These are phyloP conservation scores for Phytophthora palmivora DNA, from an alignment of 352 stramenopile species.

Conservation along the genomic window DNA sequence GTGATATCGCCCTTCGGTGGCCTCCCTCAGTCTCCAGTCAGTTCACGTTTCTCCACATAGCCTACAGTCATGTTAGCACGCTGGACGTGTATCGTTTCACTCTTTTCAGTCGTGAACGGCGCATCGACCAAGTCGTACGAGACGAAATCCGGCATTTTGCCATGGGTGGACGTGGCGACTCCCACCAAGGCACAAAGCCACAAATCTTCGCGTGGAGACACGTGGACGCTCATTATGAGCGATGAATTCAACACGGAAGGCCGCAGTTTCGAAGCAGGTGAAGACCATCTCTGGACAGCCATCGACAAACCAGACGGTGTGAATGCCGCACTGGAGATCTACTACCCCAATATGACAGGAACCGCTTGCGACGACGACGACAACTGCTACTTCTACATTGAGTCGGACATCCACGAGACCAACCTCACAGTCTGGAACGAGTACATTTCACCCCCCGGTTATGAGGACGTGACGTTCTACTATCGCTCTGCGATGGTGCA, in stretches of 20 bases:
- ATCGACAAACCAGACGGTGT: too few species aligned
- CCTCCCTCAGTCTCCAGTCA: conserved; percentile 15
- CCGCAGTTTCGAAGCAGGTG: too few species aligned
- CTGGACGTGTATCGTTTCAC: conserved; percentile 9
- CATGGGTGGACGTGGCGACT: conserved; percentile 72
- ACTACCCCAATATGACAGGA: conserved; percentile 68
- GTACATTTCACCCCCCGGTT: too few species aligned
- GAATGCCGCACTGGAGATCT: conserved; percentile 70
- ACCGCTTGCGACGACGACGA: conserved; percentile 60
- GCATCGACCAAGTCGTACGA: conserved; percentile 29
- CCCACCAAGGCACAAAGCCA: conserved; percentile 43
- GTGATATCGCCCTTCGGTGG: conserved; percentile 4
- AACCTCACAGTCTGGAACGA: too few species aligned
- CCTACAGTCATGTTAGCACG: conserved; percentile 5
- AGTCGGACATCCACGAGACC: too few species aligned
- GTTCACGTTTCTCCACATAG: conserved; percentile 25
- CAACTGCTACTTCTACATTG: conserved; percentile 67
- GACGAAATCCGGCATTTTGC: conserved; percentile 57
- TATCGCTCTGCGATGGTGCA: conserved; percentile 93
- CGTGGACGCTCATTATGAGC: conserved; percentile 66
- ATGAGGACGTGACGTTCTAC: conserved; percentile 46
- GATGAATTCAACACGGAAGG: too few species aligned
- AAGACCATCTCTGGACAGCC: too few species aligned
- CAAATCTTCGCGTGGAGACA: conserved; percentile 54
- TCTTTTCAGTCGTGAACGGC: not conserved